These are phyloP conservation scores for Tuber magnatum DNA, from an alignment of 495 filamentous ascomycete species.

Conservation along the genomic window DNA sequence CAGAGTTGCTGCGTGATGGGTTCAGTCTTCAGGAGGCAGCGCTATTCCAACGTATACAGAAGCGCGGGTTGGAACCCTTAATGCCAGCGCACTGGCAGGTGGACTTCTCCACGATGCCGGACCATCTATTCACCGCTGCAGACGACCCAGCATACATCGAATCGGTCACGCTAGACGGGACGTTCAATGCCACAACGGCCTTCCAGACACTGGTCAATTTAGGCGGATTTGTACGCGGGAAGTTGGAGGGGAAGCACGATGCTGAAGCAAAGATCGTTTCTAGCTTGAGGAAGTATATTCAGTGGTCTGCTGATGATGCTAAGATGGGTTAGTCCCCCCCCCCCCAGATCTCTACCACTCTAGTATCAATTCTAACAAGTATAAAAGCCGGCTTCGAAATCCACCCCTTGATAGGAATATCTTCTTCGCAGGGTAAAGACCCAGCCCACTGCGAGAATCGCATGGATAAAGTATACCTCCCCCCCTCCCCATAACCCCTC, in stretches of 20 bases:
- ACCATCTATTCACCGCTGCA: conserved; percentile 50
- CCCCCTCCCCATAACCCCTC: neutral
- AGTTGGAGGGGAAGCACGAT: conserved; percentile 29
- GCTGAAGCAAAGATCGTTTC: conserved; percentile 27
- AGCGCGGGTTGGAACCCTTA: conserved; percentile 56
- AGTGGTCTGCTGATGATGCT: conserved; percentile 35
- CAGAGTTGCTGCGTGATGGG: conserved; percentile 29
- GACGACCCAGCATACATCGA: conserved; percentile 48
- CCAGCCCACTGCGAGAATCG: conserved; percentile 33
- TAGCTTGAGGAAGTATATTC: conserved; percentile 33
- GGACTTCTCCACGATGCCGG: conserved; percentile 58
- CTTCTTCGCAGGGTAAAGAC: conserved; percentile 34
- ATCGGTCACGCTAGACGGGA: conserved; percentile 37
- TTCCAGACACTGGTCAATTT: conserved; percentile 35
- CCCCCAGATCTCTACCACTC: neutral
- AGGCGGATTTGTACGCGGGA: conserved; percentile 29
- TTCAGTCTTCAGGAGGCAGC: conserved; percentile 46
- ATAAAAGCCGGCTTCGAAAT: conserved; percentile 20
- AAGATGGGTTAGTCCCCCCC: conserved; percentile 7
- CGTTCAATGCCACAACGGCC: conserved; percentile 36
- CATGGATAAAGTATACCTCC: conserved; percentile 28
- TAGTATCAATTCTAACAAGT: conserved; percentile 2
- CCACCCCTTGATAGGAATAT: conserved; percentile 33
- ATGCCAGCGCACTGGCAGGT: conserved; percentile 51
- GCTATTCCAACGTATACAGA: conserved; percentile 52